Conservation (phyloP, 106 monocot species). For the Platanthera guangdongensis region DNA sequence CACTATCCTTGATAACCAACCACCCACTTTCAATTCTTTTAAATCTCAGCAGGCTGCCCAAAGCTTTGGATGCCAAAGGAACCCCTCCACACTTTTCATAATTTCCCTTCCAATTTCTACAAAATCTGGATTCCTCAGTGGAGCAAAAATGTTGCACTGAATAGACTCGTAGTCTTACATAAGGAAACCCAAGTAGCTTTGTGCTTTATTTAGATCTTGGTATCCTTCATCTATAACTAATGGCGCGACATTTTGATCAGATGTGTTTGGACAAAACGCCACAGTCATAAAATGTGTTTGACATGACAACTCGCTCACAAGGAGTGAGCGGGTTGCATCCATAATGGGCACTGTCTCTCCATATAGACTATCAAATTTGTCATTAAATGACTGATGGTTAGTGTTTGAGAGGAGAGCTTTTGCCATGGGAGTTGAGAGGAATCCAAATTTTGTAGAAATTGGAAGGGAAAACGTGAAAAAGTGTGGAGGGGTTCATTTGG, state of each 20-base stretch:
- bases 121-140: background rate
- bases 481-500: conserved; percentile 27
- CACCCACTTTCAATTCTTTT: conserved; percentile 6
- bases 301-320: too few relatives aligned
- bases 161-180: too few relatives aligned
- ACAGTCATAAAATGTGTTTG: too few relatives aligned
- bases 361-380: conserved; percentile 1
- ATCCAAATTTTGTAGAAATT: conserved; percentile 7
- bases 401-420: conserved; percentile 30
- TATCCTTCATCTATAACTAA: too few relatives aligned
- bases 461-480: conserved; percentile 33
- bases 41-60: conserved; percentile 18
- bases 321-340: conserved; percentile 13
- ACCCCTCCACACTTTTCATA: conserved; percentile 24
- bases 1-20: conserved; percentile 13
- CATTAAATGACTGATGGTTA: conserved; percentile 21
- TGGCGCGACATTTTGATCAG: too few relatives aligned
- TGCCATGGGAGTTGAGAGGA: background rate
- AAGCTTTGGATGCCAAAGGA: conserved; percentile 28
- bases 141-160: too few relatives aligned
- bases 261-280: too few relatives aligned
- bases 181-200: too few relatives aligned
- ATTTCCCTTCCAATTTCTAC: conserved; percentile 28
- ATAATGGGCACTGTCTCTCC: conserved; percentile 7
- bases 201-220: too few relatives aligned